Evolutionary conservation across 2,329 filamentous ascomycete genomes (phyloP).

Genomic region (Penicillium psychrosexuale): DNA sequence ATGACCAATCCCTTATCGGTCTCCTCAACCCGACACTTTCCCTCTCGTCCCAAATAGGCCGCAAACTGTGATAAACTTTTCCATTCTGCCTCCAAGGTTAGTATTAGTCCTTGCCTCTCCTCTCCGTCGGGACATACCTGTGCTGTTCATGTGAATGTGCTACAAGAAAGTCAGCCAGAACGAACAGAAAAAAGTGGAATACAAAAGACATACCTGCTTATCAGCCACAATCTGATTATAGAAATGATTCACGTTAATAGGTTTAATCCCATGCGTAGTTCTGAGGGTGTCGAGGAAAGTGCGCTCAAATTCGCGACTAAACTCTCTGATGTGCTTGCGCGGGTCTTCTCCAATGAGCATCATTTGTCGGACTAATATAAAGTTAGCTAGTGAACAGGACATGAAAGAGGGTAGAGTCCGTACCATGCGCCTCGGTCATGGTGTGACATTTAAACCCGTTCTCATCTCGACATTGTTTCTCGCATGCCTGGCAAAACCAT

Average conservation of each 20-base stretch:
- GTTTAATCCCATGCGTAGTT: slow-evolving; percentile 87
- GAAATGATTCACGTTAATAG: slow-evolving; percentile 83
- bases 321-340: slow-evolving; percentile 78
- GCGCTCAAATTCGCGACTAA: slow-evolving; percentile 72
- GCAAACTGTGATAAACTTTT: slow-evolving; percentile 83
- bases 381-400: background rate
- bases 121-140: slow-evolving; percentile 34
- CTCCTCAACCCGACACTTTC: slow-evolving; percentile 86
- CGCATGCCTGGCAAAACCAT: slow-evolving; percentile 88
- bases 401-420: background rate
- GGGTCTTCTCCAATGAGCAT: slow-evolving; percentile 82
- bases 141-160: slow-evolving; percentile 92
- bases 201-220: slow-evolving; percentile 5
- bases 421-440: background rate
- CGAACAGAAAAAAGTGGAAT: background rate
- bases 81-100: slow-evolving; percentile 56
- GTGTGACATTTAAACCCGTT: slow-evolving; percentile 90
- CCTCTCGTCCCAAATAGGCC: slow-evolving; percentile 79
- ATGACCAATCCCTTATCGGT: slow-evolving; percentile 79
- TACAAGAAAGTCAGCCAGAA: background rate
- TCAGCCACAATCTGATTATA: slow-evolving; percentile 92
- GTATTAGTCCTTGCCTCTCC: background rate
- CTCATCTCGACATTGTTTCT: slow-evolving; percentile 63
- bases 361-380: slow-evolving; percentile 69
- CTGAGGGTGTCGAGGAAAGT: slow-evolving; percentile 75